Base-by-base conservation (phyloP, 2,329 filamentous ascomycete genomes). In the Penicillium freii region DNA sequence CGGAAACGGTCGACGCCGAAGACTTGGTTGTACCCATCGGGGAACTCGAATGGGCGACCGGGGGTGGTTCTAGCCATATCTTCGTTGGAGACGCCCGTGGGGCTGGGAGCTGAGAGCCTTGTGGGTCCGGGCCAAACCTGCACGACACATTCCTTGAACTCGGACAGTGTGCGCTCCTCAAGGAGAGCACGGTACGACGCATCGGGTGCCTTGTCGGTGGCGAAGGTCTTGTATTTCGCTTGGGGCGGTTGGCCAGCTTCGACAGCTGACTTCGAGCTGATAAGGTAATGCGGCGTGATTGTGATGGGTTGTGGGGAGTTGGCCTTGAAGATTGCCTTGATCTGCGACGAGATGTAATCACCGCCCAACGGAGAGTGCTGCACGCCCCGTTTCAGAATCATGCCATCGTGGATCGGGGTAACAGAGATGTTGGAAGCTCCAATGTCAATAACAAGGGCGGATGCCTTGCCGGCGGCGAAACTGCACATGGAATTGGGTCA, bases 91-190 rank as follows among this genome's bases (percentile, higher is more conserved):
- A 77, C 66, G 38, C 87, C 86, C 23, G 75, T 76, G 78, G 83
- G 64, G 74, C 69, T 66, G n/a, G 75, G 74, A 40, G 66, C 72
- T 65, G 70, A 73, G 67, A 91, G 86, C 60, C 86, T 83, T 58
- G 87, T 87, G 0, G 90, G 90, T 0, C 91, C 91, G 27, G 86
- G 85, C 93, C 94, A 99, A 15, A 93, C 87, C 77, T 97, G 92
- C 29, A 97, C 92, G 17, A 97, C 91, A 19, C 90, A 95, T 78
- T 99, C 95, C 79, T 99, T 99, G 84, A 96, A 99, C 73, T 97
- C 92, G 38, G 91, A 92, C 56, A 99, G 79, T 42, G 96, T 88
- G 52, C 93, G 90, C 74, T 97, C 94, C 79, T 99, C 92, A 76
- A 97, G 88, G 63, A 93, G 87, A 19, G 82, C 80, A 58, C 89